These are phyloP conservation scores for Coniophora puteana DNA, from an alignment of 1,284 basidiomycete species.

Conservation along the genomic window DNA sequence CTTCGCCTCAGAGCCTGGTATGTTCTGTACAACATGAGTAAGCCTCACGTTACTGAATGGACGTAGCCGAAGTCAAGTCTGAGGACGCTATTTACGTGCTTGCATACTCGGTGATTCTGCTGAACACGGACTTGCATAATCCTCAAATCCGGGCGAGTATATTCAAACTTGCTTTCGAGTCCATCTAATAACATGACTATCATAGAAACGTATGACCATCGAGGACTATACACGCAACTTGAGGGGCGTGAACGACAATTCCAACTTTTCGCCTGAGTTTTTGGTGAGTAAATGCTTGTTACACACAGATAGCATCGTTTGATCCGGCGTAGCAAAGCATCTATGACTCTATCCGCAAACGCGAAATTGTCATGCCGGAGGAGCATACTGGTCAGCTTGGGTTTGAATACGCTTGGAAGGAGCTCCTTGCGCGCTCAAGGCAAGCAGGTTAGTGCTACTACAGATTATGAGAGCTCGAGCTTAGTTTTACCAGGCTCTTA, in stretches of 20 bases:
- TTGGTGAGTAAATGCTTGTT: conserved; percentile 51
- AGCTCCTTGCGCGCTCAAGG: conserved; percentile 80
- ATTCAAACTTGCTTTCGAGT: conserved; percentile 1
- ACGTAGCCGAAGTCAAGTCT: conserved; percentile 82
- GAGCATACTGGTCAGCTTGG: conserved; percentile 96
- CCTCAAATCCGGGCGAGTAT: conserved; percentile 84
- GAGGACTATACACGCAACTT: conserved; percentile 94
- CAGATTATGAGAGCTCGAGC: conserved; percentile 6
- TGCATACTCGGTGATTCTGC: conserved; percentile 95
- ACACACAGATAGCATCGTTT: too few relatives aligned
- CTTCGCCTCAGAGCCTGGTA: conserved; percentile 81
- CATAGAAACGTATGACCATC: conserved; percentile 91
- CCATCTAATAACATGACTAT: conserved; percentile 12
- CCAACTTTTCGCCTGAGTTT: conserved; percentile 84
- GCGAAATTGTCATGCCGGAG: conserved; percentile 97
- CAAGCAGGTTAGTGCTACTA: conserved; percentile 57
- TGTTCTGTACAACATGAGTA: conserved; percentile 10
- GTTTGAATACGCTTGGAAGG: conserved; percentile 99
- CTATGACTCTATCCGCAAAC: conserved; percentile 92
- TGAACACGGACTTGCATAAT: conserved; percentile 97
- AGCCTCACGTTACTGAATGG: conserved; percentile 12
- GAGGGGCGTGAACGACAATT: conserved; percentile 87
- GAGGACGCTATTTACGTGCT: conserved; percentile 95
- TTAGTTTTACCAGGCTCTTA: conserved; percentile 54
- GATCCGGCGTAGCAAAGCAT: conserved; percentile 63